phyloP scores from a whole-genome alignment of 495 filamentous ascomycete genomes.

The Penicillium silybi region DNA sequence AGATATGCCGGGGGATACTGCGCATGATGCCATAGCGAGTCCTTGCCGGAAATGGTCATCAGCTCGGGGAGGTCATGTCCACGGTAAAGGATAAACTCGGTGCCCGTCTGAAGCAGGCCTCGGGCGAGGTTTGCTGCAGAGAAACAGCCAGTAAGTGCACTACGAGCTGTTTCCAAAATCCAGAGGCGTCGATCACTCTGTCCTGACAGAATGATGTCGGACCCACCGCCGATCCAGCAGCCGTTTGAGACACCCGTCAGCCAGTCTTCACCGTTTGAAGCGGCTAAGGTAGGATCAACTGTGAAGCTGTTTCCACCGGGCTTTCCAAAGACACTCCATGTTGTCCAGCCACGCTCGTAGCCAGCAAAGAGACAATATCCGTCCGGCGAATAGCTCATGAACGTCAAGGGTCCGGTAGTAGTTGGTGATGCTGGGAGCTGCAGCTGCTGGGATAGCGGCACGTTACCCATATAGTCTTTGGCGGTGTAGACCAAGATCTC shows the following conservation, averaged over 20 bases:
- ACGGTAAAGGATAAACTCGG: conserved; percentile 83
- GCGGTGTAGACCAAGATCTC: conserved; percentile 82
- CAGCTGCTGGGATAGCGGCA: conserved; percentile 82
- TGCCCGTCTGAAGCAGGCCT: conserved; percentile 81
- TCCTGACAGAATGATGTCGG: conserved; percentile 72
- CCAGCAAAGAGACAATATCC: conserved; percentile 95
- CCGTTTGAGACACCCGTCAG: conserved; percentile 69
- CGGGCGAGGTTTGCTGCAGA: conserved; percentile 83
- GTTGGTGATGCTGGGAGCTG: conserved; percentile 57
- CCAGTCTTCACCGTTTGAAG: conserved; percentile 72
- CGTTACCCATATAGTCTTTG: conserved; percentile 88
- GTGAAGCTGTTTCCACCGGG: conserved; percentile 75
- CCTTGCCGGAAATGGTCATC: conserved; percentile 87
- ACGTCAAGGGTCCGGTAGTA: conserved; percentile 65
- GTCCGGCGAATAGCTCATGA: conserved; percentile 86
- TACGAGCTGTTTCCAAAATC: conserved; percentile 87
- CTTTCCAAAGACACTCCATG: conserved; percentile 97
- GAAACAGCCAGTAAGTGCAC: conserved; percentile 84
- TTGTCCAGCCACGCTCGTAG: conserved; percentile 89
- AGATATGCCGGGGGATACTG: conserved; percentile 83
- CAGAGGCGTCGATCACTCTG: conserved; percentile 73
- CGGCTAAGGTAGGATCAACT: conserved; percentile 59
- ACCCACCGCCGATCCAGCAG: conserved; percentile 83
- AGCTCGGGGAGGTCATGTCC: conserved; percentile 89
- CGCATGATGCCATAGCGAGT: conserved; percentile 86